Conservation (phyloP, 106 monocot species). For the Acorus gramineus region DNA sequence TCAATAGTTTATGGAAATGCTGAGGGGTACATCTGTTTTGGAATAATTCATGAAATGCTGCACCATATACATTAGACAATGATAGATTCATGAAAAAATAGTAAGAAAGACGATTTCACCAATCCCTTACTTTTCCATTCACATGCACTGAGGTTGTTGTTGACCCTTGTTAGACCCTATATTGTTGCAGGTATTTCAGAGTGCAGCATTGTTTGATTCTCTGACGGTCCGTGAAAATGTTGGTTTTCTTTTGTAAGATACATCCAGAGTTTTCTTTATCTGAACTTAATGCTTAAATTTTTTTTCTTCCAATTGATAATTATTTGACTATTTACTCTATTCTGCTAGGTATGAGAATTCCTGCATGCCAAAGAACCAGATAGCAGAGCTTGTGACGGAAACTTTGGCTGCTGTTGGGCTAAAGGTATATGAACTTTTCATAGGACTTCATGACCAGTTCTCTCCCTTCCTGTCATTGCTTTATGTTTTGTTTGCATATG, state of each 20-base stretch:
- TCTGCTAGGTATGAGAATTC: slow-evolving; percentile 79
- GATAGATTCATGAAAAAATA: no score
- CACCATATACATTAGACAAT: no score
- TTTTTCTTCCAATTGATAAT: slow-evolving; percentile 3
- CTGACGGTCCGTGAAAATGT: slow-evolving; percentile 98
- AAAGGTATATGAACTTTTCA: slow-evolving; percentile 42
- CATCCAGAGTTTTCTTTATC: slow-evolving; percentile 3
- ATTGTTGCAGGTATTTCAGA: slow-evolving; percentile 79
- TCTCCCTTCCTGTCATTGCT: background rate
- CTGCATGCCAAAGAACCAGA: slow-evolving; percentile 50
- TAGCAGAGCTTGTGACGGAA: slow-evolving; percentile 69
- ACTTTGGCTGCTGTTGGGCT: slow-evolving; percentile 89
- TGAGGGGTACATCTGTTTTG: no score
- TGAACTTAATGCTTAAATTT: background rate
- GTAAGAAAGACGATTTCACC: no score
- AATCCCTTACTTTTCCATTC: no score
- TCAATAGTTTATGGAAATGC: no score
- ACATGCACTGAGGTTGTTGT: no score
- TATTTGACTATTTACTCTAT: slow-evolving; percentile 1
- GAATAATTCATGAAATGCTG: no score
- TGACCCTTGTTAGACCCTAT: background rate
- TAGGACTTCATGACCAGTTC: background rate
- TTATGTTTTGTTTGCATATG: no score
- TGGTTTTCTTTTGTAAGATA: slow-evolving; percentile 90
- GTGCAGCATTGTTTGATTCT: slow-evolving; percentile 98